These are phyloP conservation scores for Globisporangium irregulare DNA, from an alignment of 352 stramenopile genomes.

Conservation along the genomic window DNA sequence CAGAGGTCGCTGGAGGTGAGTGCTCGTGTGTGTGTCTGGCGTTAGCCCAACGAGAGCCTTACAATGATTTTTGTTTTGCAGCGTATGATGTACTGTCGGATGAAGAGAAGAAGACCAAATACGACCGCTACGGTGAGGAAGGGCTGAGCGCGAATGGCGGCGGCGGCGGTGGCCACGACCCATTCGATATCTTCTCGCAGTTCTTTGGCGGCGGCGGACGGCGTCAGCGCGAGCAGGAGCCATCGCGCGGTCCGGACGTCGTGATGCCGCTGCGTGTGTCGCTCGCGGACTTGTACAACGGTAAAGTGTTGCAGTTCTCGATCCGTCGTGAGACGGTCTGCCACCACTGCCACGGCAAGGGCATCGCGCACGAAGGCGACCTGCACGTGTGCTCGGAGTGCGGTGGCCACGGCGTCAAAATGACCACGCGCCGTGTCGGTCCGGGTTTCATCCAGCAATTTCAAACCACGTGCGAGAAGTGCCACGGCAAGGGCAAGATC, in stretches of 20 bases:
- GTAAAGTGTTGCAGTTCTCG: conserved; percentile 92
- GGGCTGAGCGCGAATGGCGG: conserved; percentile 58
- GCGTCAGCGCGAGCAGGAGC: conserved; percentile 44
- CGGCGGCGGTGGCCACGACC: conserved; percentile 58
- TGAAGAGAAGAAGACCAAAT: conserved; percentile 84
- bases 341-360: conserved; percentile 90
- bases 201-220: conserved; percentile 60
- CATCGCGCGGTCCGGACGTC: conserved; percentile 61
- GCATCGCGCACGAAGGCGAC: conserved; percentile 88
- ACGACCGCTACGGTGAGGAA: conserved; percentile 91
- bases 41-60: background rate
- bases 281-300: conserved; percentile 96
- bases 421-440: conserved; percentile 65
- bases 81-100: conserved; percentile 92
- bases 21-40: conserved; percentile 1
- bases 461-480: conserved; percentile 88
- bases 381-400: conserved; percentile 91
- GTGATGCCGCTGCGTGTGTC: conserved; percentile 92
- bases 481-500: conserved; percentile 90
- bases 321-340: conserved; percentile 93
- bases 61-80: conserved; percentile 22
- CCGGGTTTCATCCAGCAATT: conserved; percentile 87
- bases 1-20: conserved; percentile 71
- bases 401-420: conserved; percentile 93
- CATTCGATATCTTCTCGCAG: conserved; percentile 80